Base-by-base conservation (phyloP, 768 basidiomycete species). In the Crepidotus variabilis region DNA sequence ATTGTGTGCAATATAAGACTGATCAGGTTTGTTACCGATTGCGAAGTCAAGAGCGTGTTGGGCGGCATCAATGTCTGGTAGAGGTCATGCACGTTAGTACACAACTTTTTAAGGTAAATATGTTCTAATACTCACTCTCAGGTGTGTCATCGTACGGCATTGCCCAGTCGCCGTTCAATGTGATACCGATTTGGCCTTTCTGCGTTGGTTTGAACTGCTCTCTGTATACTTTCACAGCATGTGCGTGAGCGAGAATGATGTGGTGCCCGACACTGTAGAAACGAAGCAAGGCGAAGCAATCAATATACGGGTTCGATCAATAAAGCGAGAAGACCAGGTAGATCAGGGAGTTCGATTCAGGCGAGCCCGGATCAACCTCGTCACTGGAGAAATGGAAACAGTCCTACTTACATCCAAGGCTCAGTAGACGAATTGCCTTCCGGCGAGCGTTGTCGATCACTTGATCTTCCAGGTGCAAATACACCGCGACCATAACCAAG, bases 181-280 rank as follows among this genome's bases (percentile, higher is more conserved):
- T 90, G 64, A 92, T 89, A n/a, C 88, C 88, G 61, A 91, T 87
- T 60, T 78, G 72, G 21, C 88, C 90, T 9, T 78, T 74, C 66
- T 90, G 87, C 1, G 58, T 68, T 2, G 76, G 60, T 70, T 88
- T 84, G 77, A 83, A 91, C 51, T 85, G 69, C 24, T 84, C 78
- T 24, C 86, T 82, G 65, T 90, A 91, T 11, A 84, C 61, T 64
- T 88, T 83, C 47, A 82, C 81, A 18, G 84, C 85, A 58, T 79
- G 65, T 0, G 87, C 89, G 61, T 91, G 90, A 1, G 90, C 77
- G 22, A 90, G 72, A 45, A 90, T 84, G 52, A 88, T 68, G 61
- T 71, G 78, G 67, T 88, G 88, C 2, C 80, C 88, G 57, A 86
- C 86, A 57, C 85, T 88, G 63, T 53, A n/a, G 49, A 28, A 28